Evolutionary conservation across 345 rosid genomes (phyloP).

Genomic region (Salix suchowensis): DNA sequence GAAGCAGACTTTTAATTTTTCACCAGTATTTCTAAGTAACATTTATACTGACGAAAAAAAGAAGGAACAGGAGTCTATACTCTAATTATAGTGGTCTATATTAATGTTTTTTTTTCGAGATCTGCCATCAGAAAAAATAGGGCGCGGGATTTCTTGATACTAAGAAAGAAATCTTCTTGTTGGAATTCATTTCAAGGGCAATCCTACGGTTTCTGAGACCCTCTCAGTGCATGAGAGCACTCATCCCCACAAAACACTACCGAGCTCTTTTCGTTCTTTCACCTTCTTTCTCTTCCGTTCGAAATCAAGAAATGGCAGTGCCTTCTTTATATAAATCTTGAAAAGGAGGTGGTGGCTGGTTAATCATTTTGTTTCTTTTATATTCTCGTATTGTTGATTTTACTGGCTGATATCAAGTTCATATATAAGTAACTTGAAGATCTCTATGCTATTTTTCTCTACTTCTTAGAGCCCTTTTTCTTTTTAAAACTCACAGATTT

Average conservation of each 20-base stretch:
- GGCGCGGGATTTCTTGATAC: slow-evolving; percentile 22
- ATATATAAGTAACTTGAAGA: background rate
- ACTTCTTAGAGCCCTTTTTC: background rate
- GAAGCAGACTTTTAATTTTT: no score
- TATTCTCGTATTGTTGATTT: background rate
- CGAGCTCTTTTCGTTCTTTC: background rate
- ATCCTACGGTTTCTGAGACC: background rate
- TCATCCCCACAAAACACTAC: slow-evolving; percentile 1
- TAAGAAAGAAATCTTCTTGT: slow-evolving; percentile 15
- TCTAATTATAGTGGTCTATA: background rate
- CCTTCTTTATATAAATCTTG: background rate
- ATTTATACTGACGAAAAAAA: background rate
- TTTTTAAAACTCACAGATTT: background rate
- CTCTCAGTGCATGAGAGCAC: background rate
- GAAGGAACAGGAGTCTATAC: slow-evolving; percentile 4
- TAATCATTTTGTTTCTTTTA: background rate
- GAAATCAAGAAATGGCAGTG: background rate
- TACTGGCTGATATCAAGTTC: background rate
- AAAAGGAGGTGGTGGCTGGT: background rate
- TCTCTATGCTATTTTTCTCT: background rate
- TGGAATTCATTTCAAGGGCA: slow-evolving; percentile 7
- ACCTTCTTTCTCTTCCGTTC: background rate
- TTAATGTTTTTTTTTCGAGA: slow-evolving; percentile 10
- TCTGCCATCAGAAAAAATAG: slow-evolving; percentile 9
- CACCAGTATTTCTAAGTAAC: no score